Conservation (phyloP, 306 rosid genomes). For the Begonia masoniana region DNA sequence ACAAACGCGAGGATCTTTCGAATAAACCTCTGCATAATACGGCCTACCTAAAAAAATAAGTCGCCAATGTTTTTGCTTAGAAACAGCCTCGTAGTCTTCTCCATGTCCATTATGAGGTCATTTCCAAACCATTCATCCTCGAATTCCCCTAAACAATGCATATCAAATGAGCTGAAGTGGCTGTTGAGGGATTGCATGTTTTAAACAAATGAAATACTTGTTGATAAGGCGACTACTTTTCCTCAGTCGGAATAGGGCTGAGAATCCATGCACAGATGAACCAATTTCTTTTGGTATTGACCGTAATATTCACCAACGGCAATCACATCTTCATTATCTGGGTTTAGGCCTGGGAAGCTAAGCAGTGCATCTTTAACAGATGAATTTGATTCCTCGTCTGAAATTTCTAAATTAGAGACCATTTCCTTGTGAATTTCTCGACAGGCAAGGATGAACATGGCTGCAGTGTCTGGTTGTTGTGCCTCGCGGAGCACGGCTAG, state of each 20-base stretch:
- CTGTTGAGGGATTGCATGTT: no score
- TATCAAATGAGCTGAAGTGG: no score
- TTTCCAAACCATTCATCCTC: no score
- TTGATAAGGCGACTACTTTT: neutral
- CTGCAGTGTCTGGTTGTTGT: constrained; percentile 85
- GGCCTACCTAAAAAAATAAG: no score
- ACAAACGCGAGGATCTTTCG: no score
- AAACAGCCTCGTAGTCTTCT: no score
- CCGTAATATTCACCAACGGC: constrained; percentile 75
- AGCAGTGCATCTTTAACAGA: constrained; percentile 28
- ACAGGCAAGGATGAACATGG: constrained; percentile 90
- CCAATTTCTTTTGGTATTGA: constrained; percentile 75
- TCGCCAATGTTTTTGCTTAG: no score
- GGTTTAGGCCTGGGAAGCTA: constrained; percentile 54
- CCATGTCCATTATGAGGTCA: no score
- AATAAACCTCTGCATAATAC: no score
- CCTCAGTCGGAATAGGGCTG: constrained; percentile 56
- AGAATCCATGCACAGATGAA: constrained; percentile 92
- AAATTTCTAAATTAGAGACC: constrained; percentile 30
- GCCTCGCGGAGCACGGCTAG: constrained; percentile 88
- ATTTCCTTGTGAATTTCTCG: constrained; percentile 68
- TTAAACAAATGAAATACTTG: no score
- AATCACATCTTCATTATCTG: constrained; percentile 66
- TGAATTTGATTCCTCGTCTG: constrained; percentile 43
- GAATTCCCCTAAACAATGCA: no score